Evolutionary conservation across 495 filamentous ascomycete species (phyloP).

Genomic region (Podospora tetraspora): DNA sequence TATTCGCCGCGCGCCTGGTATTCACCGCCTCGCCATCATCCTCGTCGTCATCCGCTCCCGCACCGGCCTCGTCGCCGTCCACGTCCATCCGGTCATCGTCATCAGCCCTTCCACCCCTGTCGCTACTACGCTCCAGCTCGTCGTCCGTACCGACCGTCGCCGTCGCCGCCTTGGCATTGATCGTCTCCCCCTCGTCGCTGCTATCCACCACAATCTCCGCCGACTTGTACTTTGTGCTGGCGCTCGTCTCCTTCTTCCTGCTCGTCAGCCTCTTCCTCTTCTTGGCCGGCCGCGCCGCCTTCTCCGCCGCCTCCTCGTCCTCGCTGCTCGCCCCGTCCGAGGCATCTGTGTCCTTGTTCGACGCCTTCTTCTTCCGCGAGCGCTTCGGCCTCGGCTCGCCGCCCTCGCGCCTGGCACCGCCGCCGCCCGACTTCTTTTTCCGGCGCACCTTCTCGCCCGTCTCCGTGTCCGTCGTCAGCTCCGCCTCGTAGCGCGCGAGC

Average conservation of each 20-base stretch:
- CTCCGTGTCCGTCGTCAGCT: conserved; percentile 68
- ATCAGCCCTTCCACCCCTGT: conserved; percentile 7
- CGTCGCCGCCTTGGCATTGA: conserved; percentile 38
- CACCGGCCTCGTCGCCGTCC: conserved; percentile 19
- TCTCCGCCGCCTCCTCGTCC: conserved; percentile 42
- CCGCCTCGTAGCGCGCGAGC: conserved; percentile 57
- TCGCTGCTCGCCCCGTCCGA: conserved; percentile 17
- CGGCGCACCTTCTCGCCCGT: conserved; percentile 71
- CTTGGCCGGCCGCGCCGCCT: conserved; percentile 38
- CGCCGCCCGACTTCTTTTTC: conserved; percentile 57
- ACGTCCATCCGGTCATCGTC: conserved; percentile 22
- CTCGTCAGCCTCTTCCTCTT: conserved; percentile 60
- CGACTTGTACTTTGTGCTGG: conserved; percentile 63
- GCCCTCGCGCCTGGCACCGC: conserved; percentile 6
- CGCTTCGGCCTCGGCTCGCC: conserved; percentile 15
- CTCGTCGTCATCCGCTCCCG: conserved; percentile 36
- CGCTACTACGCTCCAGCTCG: background rate
- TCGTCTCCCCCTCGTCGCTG: conserved; percentile 38
- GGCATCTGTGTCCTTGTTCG: conserved; percentile 45
- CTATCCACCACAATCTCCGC: conserved; percentile 75
- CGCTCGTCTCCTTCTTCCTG: conserved; percentile 38
- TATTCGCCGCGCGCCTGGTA: conserved; percentile 21
- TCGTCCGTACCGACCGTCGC: background rate
- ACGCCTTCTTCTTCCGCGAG: conserved; percentile 19
- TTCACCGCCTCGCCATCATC: conserved; percentile 35